Evolutionary conservation across 2,329 filamentous ascomycete genomes (phyloP).

Genomic region (Rasamsonia emersonii): DNA sequence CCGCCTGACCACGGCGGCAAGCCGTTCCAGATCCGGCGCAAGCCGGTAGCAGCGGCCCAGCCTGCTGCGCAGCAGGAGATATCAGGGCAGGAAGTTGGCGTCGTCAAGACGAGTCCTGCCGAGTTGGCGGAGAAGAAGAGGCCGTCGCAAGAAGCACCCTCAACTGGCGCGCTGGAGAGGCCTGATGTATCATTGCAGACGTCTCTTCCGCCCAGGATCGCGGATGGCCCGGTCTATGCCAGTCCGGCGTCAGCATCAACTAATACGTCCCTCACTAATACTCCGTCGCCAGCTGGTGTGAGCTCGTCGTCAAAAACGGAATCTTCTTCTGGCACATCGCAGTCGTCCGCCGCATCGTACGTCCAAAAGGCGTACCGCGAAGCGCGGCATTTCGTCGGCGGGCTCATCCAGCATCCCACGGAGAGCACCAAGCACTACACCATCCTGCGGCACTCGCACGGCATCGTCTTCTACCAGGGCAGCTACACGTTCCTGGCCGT

Average conservation of each 20-base stretch:
- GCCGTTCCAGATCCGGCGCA: slow-evolving; percentile 8
- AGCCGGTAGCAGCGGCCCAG: slow-evolving; percentile 2
- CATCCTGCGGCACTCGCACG: slow-evolving; percentile 57
- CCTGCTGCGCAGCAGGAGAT: not conserved
- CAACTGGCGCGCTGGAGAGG: too few species aligned
- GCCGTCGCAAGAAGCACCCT: not conserved
- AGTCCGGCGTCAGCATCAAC: slow-evolving; percentile 4
- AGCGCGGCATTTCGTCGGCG: slow-evolving; percentile 57
- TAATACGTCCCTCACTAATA: not conserved
- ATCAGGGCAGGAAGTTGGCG: not conserved
- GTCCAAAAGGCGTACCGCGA: slow-evolving; percentile 38
- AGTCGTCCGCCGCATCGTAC: not conserved
- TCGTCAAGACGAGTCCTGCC: not conserved
- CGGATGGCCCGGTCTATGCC: slow-evolving; percentile 1
- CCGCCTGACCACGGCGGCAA: too few species aligned
- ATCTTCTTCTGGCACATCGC: not conserved
- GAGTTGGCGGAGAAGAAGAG: not conserved
- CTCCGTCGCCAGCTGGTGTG: not conserved
- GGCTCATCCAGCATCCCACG: slow-evolving; percentile 53
- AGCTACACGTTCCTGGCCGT: slow-evolving; percentile 55
- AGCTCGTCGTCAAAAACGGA: not conserved
- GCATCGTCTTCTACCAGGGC: slow-evolving; percentile 58
- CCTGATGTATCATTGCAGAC: not conserved
- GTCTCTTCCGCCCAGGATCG: not conserved
- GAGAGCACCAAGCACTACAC: slow-evolving; percentile 59